Evolutionary conservation across 306 rosid genomes (phyloP), one percentile per base, ranked within the genome.

Genomic region (Dalbergia cultrata): DNA sequence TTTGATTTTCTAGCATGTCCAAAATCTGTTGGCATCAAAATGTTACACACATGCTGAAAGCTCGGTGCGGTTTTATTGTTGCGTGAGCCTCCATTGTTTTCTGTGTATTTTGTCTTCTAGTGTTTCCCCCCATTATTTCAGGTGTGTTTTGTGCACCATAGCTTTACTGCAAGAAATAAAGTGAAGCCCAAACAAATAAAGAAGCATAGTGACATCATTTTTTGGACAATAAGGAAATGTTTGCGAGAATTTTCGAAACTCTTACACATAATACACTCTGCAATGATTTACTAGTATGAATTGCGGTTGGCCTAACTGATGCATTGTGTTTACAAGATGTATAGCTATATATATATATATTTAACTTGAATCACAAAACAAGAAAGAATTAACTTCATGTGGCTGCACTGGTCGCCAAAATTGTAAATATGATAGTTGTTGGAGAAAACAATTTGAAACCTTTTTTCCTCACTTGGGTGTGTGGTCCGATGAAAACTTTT

Each of bases 21-120:
- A 31, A 60, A 61, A 49, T 3, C 3, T 26, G 31, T 16, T 44
- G 12, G 18, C 71, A 75, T 4, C 54, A 73, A 74, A 59, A 39
- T 74, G 78, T 58, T 22, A 17, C 74, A 41, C 57, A 47, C 53
- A 56, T 43, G 47, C 57, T 21, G 50, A 78, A 79, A 59, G 16
- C 45, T 62, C 65, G 78, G 78, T 72, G 65, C 72, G 21, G 17
- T 37, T 72, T 71, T 62, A 31, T 26, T 72, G 62, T 72, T 53
- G 64, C 67, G 72, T 71, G 21, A 39, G 21, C 53, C 21, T 61
- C 54, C 60, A 9, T 41, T 3, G 49, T 44, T 76, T 21, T 63
- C 62, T 49, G 7, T 63, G 7, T 50, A n/a, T 72, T 43, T 54
- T 64, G 17, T 54, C 68, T 22, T 35, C 13, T 70, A 60, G 19